Percentiles rank a stretch among this genome's conserved stretches.
phyloP scores from a whole-genome alignment of 495 filamentous ascomycete species.

The Daldinia loculata region DNA sequence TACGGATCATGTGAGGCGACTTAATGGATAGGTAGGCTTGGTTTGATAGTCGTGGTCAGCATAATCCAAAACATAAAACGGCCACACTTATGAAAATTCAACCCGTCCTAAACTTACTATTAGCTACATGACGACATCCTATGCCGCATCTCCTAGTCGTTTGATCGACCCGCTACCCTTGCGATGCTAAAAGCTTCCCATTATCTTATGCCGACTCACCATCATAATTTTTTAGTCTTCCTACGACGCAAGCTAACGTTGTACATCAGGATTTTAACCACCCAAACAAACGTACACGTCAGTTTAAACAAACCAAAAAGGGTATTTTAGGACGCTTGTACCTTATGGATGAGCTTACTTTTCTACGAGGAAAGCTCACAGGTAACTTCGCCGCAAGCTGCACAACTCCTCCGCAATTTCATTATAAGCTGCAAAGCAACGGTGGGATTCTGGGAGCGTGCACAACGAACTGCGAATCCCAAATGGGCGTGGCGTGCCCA shows the following conservation, averaged over 20 bases:
- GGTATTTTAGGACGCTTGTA: constrained; percentile 10
- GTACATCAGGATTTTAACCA: constrained; percentile 18
- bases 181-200: constrained; percentile 20
- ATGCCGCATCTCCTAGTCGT: constrained; percentile 17
- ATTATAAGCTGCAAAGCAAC: constrained; percentile 32
- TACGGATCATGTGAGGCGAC: constrained; percentile 13
- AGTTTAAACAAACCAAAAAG: constrained; percentile 20
- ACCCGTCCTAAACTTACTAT: constrained; percentile 7
- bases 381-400: constrained; percentile 33
- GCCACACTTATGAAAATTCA: constrained; percentile 12
- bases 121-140: constrained; percentile 32
- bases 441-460: constrained; percentile 27
- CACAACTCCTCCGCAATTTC: constrained; percentile 39
- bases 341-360: constrained; percentile 16
- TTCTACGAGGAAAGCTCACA: constrained; percentile 14
- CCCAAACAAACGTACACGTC: constrained; percentile 14
- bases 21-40: constrained; percentile 1
- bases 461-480: constrained; percentile 7
- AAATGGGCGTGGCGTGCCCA: constrained; percentile 25
- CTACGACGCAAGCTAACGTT: constrained; percentile 3
- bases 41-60: constrained; percentile 25
- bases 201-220: constrained; percentile 15
- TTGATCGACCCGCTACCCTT: constrained; percentile 32
- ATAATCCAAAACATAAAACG: constrained; percentile 32
- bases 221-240: constrained; percentile 8